Conservation (phyloP, 306 rosid genomes). For the Casuarina equisetifolia region DNA sequence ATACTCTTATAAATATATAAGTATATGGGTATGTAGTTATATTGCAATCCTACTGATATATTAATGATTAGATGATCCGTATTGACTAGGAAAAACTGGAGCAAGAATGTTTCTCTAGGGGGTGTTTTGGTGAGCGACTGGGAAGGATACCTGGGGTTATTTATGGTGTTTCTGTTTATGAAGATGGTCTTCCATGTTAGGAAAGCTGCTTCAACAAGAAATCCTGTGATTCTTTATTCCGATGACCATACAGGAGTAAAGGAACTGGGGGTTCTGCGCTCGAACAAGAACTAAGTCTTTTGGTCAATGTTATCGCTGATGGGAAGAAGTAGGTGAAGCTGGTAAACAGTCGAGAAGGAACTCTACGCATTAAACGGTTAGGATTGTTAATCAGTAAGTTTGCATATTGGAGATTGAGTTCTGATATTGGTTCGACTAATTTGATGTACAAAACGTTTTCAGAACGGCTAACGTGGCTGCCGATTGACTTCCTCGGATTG, state of each 20-base stretch:
- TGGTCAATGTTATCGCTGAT: slow-evolving; percentile 20
- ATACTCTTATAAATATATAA: neutral
- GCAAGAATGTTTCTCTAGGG: neutral
- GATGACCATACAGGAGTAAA: slow-evolving; percentile 30
- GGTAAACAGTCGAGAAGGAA: slow-evolving; percentile 60
- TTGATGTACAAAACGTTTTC: neutral
- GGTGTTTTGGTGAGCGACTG: slow-evolving; percentile 32
- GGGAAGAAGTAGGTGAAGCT: slow-evolving; percentile 59
- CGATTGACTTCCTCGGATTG: neutral
- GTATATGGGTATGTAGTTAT: neutral
- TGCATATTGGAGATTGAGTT: too few species aligned
- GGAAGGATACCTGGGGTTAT: slow-evolving; percentile 22
- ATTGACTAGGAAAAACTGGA: slow-evolving; percentile 1
- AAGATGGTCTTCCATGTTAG: slow-evolving; percentile 47
- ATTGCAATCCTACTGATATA: neutral
- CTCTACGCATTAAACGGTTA: slow-evolving; percentile 23
- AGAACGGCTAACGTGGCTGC: neutral
- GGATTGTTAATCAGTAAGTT: too few species aligned
- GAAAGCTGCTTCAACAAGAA: slow-evolving; percentile 44
- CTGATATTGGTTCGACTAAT: neutral
- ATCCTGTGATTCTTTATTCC: slow-evolving; percentile 11
- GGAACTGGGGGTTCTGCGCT: slow-evolving; percentile 41
- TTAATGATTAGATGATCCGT: neutral
- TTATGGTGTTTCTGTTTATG: slow-evolving; percentile 48
- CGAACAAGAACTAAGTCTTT: slow-evolving; percentile 40